Conservation (phyloP, 1,284 basidiomycete genomes). For the Heterobasidion parviporum region DNA sequence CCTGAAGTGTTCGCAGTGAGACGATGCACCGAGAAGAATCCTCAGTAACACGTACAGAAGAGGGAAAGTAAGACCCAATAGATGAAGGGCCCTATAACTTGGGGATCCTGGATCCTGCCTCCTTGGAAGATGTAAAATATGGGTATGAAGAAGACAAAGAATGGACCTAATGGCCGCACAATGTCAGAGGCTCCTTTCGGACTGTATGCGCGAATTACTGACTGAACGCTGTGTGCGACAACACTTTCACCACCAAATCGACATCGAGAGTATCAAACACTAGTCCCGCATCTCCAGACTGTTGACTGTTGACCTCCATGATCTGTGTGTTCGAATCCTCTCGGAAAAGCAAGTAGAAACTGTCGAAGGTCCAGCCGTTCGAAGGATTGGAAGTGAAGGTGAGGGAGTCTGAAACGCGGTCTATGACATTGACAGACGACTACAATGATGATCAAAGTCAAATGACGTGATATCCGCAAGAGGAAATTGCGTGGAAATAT, state of each 20-base stretch:
- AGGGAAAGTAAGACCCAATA: constrained; percentile 50
- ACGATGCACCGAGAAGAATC: background rate
- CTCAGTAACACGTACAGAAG: constrained; percentile 51
- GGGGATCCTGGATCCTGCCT: constrained; percentile 37
- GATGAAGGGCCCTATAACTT: constrained; percentile 38
- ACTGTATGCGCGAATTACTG: constrained; percentile 18
- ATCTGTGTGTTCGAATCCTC: background rate
- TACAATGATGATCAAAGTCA: background rate
- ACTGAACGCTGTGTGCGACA: constrained; percentile 74
- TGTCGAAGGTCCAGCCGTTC: constrained; percentile 10
- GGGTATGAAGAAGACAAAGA: constrained; percentile 73
- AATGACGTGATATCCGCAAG: no score
- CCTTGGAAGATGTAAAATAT: constrained; percentile 70
- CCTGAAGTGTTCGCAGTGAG: constrained; percentile 30
- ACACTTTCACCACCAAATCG: constrained; percentile 69
- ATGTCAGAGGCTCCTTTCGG: constrained; percentile 4
- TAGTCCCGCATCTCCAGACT: constrained; percentile 15
- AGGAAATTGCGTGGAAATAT: background rate
- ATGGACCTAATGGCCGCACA: constrained; percentile 50
- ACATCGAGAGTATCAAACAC: constrained; percentile 62
- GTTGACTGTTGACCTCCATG: constrained; percentile 6
- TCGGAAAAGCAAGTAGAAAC: background rate
- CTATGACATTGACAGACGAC: background rate
- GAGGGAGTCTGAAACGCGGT: background rate
- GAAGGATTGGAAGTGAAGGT: background rate